Evolutionary conservation across 2,329 filamentous ascomycete species (phyloP), one percentile per base, ranked within the genome.

Genomic region (Colletotrichum filicis): DNA sequence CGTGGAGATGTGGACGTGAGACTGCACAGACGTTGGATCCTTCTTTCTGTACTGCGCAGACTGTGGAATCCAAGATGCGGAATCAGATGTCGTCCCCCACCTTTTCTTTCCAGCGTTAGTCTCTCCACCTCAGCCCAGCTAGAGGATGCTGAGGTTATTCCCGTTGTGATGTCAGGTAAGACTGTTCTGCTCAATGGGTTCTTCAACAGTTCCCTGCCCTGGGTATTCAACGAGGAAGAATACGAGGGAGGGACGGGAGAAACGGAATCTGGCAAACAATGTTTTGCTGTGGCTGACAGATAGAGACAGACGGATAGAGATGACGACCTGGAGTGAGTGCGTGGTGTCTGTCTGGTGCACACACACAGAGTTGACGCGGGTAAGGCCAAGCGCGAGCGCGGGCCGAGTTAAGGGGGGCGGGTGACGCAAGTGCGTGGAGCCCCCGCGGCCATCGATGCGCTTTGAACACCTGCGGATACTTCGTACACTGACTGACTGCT

Each of bases 401-500:
- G 70, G 70, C 70, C 70, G 70, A 70, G 55, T 52, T 68, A 26
- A 49, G 59, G 62, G 66, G 60, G 66, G 66, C 66, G 55, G 70
- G 62, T 73, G 70, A 73, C 70, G 70, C 70, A 73, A 73, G 70
- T 73, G 70, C 60, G 70, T 73, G 70, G 70, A 70, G 59, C 70
- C 59, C 60, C 30, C 49, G 37, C 65, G 35, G 64, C 46, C 32
- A 24, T 71, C 30, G 49, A 42, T 68, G 46, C 66, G 66, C 57
- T 63, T 62, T 68, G 58, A 42, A 46, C 42, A 42, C 14, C 14
- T 42, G 16, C 35, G 35, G 35, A 42, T 35, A 35, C 32, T 35
- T 35, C 11, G 35, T 16, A 42, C 14, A 42, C 12, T 32, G 32
- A 42, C 12, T 32, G 32, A 16, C 35, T 42, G 5, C 37, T 42